These are phyloP conservation scores for Fagopyrum homotropicum DNA, from an alignment of 148 eudicot species.

Conservation along the genomic window DNA sequence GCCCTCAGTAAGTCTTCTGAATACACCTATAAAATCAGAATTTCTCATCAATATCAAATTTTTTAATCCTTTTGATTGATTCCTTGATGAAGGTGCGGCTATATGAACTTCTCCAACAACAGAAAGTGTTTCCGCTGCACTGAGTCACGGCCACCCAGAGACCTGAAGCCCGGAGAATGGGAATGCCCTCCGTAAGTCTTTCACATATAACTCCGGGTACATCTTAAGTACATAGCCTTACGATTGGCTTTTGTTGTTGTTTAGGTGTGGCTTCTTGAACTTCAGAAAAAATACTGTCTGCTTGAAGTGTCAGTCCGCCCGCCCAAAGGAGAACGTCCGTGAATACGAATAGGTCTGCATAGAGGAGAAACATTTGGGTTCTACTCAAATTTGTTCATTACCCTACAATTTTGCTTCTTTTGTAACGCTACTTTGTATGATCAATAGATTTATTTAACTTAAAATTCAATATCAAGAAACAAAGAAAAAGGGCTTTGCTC, in stretches of 20 bases:
- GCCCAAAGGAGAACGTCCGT: slow-evolving; percentile 19
- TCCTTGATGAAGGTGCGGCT: slow-evolving; percentile 30
- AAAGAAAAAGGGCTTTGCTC: too few relatives aligned
- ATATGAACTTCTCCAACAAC: slow-evolving; percentile 58
- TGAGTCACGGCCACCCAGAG: slow-evolving; percentile 41
- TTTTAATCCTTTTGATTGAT: not conserved
- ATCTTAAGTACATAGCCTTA: not conserved
- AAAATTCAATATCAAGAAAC: too few relatives aligned
- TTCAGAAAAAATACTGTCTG: slow-evolving; percentile 34
- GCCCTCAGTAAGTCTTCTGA: slow-evolving; percentile 56
- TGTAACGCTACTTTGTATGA: too few relatives aligned
- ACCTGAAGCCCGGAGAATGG: slow-evolving; percentile 58
- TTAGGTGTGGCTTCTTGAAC: slow-evolving; percentile 51
- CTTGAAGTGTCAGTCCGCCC: slow-evolving; percentile 36
- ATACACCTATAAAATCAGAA: not conserved
- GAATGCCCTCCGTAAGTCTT: slow-evolving; percentile 55
- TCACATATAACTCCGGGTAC: not conserved
- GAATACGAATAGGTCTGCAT: slow-evolving; percentile 17
- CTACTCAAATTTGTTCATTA: not conserved
- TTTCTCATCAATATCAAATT: not conserved
- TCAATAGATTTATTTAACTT: too few relatives aligned
- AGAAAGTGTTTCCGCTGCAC: slow-evolving; percentile 43
- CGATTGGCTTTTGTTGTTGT: not conserved
- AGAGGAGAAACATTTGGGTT: not conserved
- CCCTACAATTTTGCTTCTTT: not conserved